Percentiles rank a stretch among this genome's conserved stretches.
These are phyloP conservation scores for Achaetomium macrosporum DNA, from an alignment of 2,329 filamentous ascomycete genomes.

Conservation along the genomic window DNA sequence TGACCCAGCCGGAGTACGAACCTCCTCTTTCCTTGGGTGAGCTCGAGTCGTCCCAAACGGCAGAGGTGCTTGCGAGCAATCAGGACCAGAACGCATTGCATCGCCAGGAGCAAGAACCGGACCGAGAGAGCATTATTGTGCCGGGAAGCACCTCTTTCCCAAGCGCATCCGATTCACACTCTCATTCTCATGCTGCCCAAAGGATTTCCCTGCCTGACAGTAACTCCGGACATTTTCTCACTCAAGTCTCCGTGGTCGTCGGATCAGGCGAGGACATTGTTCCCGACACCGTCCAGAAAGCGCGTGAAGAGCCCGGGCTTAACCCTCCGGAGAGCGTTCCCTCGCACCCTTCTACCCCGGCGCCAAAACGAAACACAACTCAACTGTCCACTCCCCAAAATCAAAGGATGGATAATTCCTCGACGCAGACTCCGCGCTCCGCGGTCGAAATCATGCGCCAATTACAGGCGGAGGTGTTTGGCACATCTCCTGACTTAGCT, in stretches of 20 bases:
- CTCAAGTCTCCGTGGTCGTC: conserved; percentile 3
- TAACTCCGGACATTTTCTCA: conserved; percentile 10
- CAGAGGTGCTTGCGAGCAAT: not conserved
- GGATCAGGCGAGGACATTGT: conserved; percentile 3
- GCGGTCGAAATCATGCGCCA: conserved; percentile 15
- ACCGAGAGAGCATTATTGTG: not conserved
- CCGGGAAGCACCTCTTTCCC: not conserved
- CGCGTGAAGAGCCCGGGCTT: not conserved
- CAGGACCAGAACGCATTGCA: not conserved
- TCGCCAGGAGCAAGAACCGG: not conserved
- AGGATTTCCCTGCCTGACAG: conserved; percentile 1
- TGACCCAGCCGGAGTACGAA: conserved; percentile 16
- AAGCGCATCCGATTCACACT: conserved; percentile 1
- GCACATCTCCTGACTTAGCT: not conserved
- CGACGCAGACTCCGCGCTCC: conserved; percentile 9
- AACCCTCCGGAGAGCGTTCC: not conserved
- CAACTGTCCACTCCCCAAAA: not conserved
- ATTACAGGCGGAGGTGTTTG: conserved; percentile 9
- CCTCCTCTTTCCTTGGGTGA: not conserved
- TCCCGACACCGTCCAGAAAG: conserved; percentile 11
- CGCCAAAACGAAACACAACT: not conserved
- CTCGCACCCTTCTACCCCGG: not conserved
- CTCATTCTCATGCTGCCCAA: conserved; percentile 16
- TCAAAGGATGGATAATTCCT: conserved; percentile 3
- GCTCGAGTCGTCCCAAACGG: not conserved